phyloP scores from a whole-genome alignment of 192 early-diverging fungal genomes.

The Fimicolochytrium jonesii region DNA sequence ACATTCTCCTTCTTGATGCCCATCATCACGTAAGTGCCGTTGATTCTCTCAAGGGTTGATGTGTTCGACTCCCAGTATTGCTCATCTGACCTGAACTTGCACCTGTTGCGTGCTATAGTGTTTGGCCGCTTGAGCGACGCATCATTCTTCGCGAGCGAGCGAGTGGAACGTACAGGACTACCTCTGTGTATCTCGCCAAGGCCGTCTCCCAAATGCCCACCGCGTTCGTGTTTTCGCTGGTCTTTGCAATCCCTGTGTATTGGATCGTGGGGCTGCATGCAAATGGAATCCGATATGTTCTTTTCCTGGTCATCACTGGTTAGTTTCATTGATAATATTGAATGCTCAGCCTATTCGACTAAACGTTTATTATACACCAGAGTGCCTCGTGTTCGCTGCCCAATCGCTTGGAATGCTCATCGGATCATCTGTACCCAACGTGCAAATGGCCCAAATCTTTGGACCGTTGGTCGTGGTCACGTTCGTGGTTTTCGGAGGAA shows the following conservation, averaged over 20 bases:
- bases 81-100: no score
- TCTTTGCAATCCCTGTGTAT: conserved; percentile 33
- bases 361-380: no score
- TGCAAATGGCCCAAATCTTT: conserved; percentile 41
- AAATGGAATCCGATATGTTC: background rate
- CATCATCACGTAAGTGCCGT: no score
- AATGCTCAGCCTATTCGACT: no score
- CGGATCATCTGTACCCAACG: conserved; percentile 35
- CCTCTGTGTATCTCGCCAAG: conserved; percentile 61
- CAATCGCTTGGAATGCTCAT: conserved; percentile 35
- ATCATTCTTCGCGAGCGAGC: conserved; percentile 65
- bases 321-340: no score
- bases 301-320: conserved; percentile 13
- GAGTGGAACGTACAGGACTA: conserved; percentile 58
- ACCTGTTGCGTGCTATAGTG: no score
- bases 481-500: conserved; percentile 46
- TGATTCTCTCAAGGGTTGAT: no score
- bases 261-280: conserved; percentile 25
- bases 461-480: conserved; percentile 40
- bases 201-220: conserved; percentile 48
- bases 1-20: conserved; percentile 46
- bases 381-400: conserved; percentile 21
- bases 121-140: conserved; percentile 41
- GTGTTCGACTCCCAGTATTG: no score
- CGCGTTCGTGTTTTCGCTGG: conserved; percentile 12